Base-by-base conservation (phyloP, 768 basidiomycete species). In the Naganishia onofrii region DNA sequence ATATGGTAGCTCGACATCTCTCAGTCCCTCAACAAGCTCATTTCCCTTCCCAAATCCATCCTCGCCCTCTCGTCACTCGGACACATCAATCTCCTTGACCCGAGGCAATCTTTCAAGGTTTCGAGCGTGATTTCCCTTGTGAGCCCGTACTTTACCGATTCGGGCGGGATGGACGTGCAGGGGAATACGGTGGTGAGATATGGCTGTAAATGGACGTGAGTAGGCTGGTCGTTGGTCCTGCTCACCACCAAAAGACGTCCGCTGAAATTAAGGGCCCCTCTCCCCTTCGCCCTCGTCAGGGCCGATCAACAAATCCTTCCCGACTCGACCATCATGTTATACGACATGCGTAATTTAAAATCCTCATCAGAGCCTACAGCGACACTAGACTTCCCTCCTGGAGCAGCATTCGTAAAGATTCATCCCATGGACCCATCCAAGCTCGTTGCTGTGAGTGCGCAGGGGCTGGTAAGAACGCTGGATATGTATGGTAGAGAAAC, bases 301-400 rank as follows among this genome's bases (percentile, higher is more conserved):
- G 92, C 91, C 80, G 88, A 89, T 8, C 88, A 90, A 56, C 92
- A 94, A 5, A 86, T 89, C 67, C 60, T 63, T 23, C 90, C 91
- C 0, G 95, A 97, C 78, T 91, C 93, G 2, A 84, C 93, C 38
- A 92, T 99, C 72, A 96, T 95, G 81, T 85, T 97, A 15, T 96
- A 90, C 75, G 95, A 99, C 79, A 76, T 92, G 34, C 89, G 95
- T 34, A 91, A 85, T 28, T 86, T 97, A 84, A 86, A 87, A 48
- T 85, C 92, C 0, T 84, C 60, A 26, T 46, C 60, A 12, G 60
- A 63, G 21, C 60, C 60, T 7, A 44, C 97, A 1, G 86, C 92
- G 2, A 92, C 95, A 0, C 85, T 97, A 34, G 87, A 91, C 0
- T 97, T 96, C 79, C 87, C 92, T 6, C 86, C 88, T 13, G 90